Evolutionary conservation across 495 filamentous ascomycete species (phyloP).

Genomic region (Hypoxylon trugodes): DNA sequence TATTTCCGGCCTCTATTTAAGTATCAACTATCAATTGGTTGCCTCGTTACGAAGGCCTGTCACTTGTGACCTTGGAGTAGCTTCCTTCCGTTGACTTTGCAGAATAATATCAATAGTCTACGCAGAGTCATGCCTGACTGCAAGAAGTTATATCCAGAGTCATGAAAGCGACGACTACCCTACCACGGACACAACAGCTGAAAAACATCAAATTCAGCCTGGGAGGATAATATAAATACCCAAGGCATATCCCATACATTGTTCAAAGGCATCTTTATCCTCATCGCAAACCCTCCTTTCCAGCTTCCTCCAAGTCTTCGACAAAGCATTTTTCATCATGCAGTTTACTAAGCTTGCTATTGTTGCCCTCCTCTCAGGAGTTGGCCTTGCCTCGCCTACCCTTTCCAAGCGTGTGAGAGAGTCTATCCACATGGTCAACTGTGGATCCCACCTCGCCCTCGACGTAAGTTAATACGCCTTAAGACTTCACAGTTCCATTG

Average conservation of each 20-base stretch:
- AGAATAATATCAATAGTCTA: not conserved
- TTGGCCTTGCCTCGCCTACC: slow-evolving; percentile 4
- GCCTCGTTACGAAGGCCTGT: no score
- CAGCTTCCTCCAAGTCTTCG: not conserved
- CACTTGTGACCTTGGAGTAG: no score
- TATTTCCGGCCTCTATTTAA: not conserved
- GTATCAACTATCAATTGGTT: not conserved
- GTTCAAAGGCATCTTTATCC: not conserved
- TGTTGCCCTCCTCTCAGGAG: slow-evolving; percentile 3
- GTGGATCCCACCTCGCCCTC: slow-evolving; percentile 17
- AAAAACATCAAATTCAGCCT: not conserved
- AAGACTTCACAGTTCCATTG: not conserved
- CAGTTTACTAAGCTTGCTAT: slow-evolving; percentile 12
- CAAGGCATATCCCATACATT: not conserved
- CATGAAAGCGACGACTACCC: not conserved
- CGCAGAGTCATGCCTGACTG: not conserved
- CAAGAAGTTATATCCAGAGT: not conserved
- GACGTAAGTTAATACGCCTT: slow-evolving; percentile 9
- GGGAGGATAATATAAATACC: slow-evolving; percentile 2
- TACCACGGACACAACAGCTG: not conserved
- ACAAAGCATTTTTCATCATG: not conserved
- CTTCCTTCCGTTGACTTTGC: no score
- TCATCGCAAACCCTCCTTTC: not conserved
- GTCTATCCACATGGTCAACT: slow-evolving; percentile 32
- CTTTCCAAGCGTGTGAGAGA: slow-evolving; percentile 17